Evolutionary conservation across 164 flowering plant species (phyloP).

Genomic region (Chimonanthus salicifolius): DNA sequence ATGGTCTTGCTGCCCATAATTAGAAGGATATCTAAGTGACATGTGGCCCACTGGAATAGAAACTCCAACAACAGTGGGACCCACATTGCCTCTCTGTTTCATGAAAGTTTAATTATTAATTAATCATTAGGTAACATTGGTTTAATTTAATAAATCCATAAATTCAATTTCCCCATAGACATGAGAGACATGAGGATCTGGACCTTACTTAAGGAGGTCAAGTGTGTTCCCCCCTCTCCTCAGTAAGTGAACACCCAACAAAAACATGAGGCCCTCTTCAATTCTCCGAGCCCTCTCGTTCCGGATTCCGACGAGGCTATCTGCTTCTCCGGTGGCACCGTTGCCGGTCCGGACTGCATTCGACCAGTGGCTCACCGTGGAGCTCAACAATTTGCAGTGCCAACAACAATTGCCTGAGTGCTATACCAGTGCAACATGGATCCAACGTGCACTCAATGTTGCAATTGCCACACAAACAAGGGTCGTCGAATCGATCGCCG

Average conservation of each 20-base stretch:
- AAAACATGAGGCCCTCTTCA: conserved; percentile 13
- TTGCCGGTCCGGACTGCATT: conserved; percentile 19
- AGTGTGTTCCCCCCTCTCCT: background rate
- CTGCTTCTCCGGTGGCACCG: conserved; percentile 19
- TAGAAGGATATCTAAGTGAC: background rate
- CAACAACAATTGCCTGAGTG: background rate
- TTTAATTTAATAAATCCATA: background rate
- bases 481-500: conserved; percentile 8
- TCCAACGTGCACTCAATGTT: conserved; percentile 15
- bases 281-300: conserved; percentile 19
- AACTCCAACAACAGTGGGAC: background rate
- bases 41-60: conserved; percentile 6
- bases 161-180: background rate
- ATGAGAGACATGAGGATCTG: background rate
- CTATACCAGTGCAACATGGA: conserved; percentile 9
- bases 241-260: background rate
- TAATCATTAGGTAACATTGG: background rate
- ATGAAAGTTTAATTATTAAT: background rate
- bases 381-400: conserved; percentile 14
- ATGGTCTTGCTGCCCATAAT: conserved; percentile 2
- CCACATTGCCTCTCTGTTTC: conserved; percentile 1
- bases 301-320: conserved; percentile 9
- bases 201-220: background rate
- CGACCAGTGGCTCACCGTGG: conserved; percentile 8
- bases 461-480: conserved; percentile 17